Base-by-base conservation (phyloP, 108 stramenopile species). In the Cyclotella kingstonii region DNA sequence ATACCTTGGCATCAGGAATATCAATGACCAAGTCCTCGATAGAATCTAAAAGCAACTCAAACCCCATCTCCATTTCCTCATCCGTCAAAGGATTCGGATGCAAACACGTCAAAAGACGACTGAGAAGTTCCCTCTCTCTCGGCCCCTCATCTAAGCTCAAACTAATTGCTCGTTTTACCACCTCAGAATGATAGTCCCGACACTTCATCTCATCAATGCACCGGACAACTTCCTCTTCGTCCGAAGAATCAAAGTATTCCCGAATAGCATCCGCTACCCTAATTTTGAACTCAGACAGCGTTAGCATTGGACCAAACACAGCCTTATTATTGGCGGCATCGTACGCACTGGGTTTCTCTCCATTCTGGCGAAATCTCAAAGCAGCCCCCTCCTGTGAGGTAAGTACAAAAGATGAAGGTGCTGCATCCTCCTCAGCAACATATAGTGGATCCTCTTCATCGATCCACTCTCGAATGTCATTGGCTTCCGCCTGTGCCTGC, bases 1-100 rank as follows among this genome's bases (percentile, higher is more conserved):
- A 73, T 54, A 89, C 84, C 49, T 77, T 64, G 40, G 93, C 94
- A 75, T 91, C 89, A 0, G 97, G 97, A 34, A 86, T 83, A 60
- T 98, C 97, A 52, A 90, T 87, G 17, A 52, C 58, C 72, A 95
- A 75, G 46, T 96, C 95, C 44, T 95, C 94, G 25, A 93, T 60
- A 2, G 76, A 66, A 64, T 95, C 93, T 28, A 98, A 68, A 0
- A 96, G 66, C 21, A 85, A 52, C 43, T 95, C 87, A 60, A 96
- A 98, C 0, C 97, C 97, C 35, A 55, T 65, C 56, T 82, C 86
- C 79, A 96, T 84, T 50, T 87, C 81, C 2, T 54, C 69, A 57
- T 85, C 83, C 19, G 79, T 63, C 63, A 98, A 60, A 0, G 91
- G 84, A 18, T 68, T 53, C 1, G 94, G 95, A 78, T 95, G 92